Evolutionary conservation across 2,329 filamentous ascomycete species (phyloP).

Genomic region (Ustulina deusta): DNA sequence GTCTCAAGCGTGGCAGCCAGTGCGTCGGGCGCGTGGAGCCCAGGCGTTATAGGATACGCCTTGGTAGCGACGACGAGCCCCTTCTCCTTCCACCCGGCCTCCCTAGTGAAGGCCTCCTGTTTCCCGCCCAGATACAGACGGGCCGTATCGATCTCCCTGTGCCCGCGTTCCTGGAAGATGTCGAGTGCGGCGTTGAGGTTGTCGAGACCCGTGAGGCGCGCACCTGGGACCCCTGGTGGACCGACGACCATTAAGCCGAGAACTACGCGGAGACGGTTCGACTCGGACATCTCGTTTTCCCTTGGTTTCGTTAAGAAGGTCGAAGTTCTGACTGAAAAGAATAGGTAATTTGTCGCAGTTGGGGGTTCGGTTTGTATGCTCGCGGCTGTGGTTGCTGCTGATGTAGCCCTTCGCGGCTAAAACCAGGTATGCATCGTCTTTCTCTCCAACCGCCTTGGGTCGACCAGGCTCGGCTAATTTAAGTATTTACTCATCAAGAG

Average conservation of each 20-base stretch:
- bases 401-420: background rate
- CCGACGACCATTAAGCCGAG: slow-evolving; percentile 88
- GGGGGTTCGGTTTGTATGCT: background rate
- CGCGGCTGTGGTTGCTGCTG: background rate
- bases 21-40: slow-evolving; percentile 72
- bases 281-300: slow-evolving; percentile 28
- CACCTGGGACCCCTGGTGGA: slow-evolving; percentile 72
- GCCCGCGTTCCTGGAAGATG: slow-evolving; percentile 78
- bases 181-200: slow-evolving; percentile 79
- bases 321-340: background rate
- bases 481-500: too few species aligned
- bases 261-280: slow-evolving; percentile 73
- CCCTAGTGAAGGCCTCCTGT: slow-evolving; percentile 82
- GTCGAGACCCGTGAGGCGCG: slow-evolving; percentile 74
- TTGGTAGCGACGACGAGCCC: slow-evolving; percentile 84
- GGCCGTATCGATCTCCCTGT: slow-evolving; percentile 86
- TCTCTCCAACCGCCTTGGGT: too few species aligned
- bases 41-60: slow-evolving; percentile 70
- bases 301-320: background rate
- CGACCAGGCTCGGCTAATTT: too few species aligned
- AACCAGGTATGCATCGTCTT: background rate
- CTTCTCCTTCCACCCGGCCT: slow-evolving; percentile 80
- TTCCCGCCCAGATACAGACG: slow-evolving; percentile 77
- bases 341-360: background rate
- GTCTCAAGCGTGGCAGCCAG: slow-evolving; percentile 72